Base-by-base conservation (phyloP, 192 early-diverging fungal genomes). In the Mortierella antarctica region DNA sequence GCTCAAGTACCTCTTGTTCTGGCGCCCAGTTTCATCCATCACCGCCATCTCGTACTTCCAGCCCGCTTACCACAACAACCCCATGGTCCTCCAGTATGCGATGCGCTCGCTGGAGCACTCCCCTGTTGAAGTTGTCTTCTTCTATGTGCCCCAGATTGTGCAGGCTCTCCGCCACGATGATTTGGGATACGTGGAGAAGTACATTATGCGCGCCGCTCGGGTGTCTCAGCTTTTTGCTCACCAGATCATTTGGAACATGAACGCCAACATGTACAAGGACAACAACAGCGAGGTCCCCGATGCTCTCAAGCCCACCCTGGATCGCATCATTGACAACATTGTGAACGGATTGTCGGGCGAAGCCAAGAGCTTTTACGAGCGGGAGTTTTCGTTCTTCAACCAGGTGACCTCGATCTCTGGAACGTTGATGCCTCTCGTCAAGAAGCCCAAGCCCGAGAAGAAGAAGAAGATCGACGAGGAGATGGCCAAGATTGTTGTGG, bases 161-260 rank as follows among this genome's bases (percentile, higher is more conserved):
- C 98, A 98, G 85, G 95, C 97, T 7, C 86, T 99, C 50, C 93
- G 97, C 42, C 85, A 94, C 70, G 97, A 99, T 68, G 82, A 85
- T 13, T 82, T 91, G 59, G 97, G 98, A 40, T 99, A 99, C 81
- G 90, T 97, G n/a, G 97, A 97, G 82, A 88, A 91, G 39, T 98
- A 93, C 64, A 98, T 99, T 53, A 83, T 99, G 71, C 91, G 93
- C n/a, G 94, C 98, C 5, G 98, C 94, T 8, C 89, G 91, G 71
- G 92, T 93, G 12, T 98, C 96, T 44, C 97, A 98, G 84, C 89
- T 95, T 17, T 99, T 99, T 90, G 97, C 98, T 40, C 98, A 99
- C 84, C 98, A 99, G 87, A 98, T 99, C 59, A 97, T 99, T 58
- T 99, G 98, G 98, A 99, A 99, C 83, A 99, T 99, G 98, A 94